A percentile compares a stretch with the other conserved stretches of the same genome.
Conservation (phyloP, 1,139 yeast species). For the Suhomyces yuchorum region DNA sequence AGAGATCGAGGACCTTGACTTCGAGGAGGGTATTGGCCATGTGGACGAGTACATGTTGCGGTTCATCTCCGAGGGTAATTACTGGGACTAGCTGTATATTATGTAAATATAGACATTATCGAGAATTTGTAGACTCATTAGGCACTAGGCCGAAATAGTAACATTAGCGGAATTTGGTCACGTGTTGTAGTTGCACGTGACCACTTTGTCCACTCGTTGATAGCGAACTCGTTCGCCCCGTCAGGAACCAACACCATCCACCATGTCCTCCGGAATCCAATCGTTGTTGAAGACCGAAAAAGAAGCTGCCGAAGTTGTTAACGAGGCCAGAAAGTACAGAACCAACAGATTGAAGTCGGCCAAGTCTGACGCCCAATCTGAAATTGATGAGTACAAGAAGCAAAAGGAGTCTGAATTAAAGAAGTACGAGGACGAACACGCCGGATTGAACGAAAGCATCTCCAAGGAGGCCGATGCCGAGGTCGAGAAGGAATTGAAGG, state of each 20-base stretch:
- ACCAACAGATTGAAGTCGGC: slow-evolving; percentile 91
- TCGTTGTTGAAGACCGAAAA: slow-evolving; percentile 71
- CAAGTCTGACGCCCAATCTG: slow-evolving; percentile 87
- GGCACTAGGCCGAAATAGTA: no score
- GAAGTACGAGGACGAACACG: slow-evolving; percentile 66
- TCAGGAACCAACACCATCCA: slow-evolving; percentile 11
- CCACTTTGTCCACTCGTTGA: not conserved
- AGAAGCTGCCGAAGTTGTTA: slow-evolving; percentile 93
- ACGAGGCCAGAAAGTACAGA: slow-evolving; percentile 85
- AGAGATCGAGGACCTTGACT: slow-evolving; percentile 48
- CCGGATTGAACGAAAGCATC: slow-evolving; percentile 66
- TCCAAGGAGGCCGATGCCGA: slow-evolving; percentile 71
- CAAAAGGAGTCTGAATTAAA: slow-evolving; percentile 83
- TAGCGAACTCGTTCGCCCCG: not conserved
- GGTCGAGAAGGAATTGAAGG: slow-evolving; percentile 60
- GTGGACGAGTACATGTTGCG: slow-evolving; percentile 96
- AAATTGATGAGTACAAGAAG: slow-evolving; percentile 82
- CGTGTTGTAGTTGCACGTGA: no score
- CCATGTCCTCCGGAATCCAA: slow-evolving; percentile 33
- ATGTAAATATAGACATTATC: slow-evolving; percentile 8
- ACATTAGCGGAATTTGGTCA: no score
- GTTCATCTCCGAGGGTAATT: slow-evolving; percentile 81
- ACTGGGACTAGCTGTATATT: slow-evolving; percentile 41
- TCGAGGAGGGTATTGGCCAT: slow-evolving; percentile 79
- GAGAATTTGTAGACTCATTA: no score